Conservation (phyloP, 805 yeast species). For the Barnettozyma botsteinii region DNA sequence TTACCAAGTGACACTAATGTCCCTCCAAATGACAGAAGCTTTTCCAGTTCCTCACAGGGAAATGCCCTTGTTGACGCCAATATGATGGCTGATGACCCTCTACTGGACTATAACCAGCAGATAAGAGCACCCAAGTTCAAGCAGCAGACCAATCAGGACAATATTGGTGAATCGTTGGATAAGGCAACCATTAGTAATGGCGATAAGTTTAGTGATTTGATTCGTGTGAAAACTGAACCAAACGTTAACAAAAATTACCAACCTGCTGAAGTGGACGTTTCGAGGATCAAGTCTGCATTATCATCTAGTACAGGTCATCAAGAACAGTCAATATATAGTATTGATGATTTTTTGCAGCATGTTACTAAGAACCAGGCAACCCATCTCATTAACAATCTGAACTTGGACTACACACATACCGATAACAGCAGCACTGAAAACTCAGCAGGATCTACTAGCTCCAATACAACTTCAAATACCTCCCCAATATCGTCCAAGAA, state of each 20-base stretch:
- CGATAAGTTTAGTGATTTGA: background rate
- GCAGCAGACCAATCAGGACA: constrained; percentile 2
- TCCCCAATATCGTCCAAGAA: constrained; percentile 20
- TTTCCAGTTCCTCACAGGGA: constrained; percentile 1
- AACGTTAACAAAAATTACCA: constrained; percentile 12
- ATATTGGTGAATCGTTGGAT: constrained; percentile 14
- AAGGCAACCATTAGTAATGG: constrained; percentile 3
- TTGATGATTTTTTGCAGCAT: constrained; percentile 10
- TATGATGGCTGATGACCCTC: constrained; percentile 21
- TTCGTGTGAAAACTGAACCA: background rate
- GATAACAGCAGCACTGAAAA: background rate
- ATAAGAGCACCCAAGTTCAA: constrained; percentile 26
- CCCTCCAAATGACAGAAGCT: background rate
- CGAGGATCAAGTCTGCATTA: constrained; percentile 10
- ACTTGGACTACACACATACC: constrained; percentile 7
- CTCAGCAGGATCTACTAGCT: background rate
- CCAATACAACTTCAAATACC: constrained; percentile 5
- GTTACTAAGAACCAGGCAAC: constrained; percentile 1
- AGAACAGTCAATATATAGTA: constrained; percentile 2
- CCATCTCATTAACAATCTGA: constrained; percentile 5
- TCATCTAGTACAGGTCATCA: constrained; percentile 1
- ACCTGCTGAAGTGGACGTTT: constrained; percentile 20
- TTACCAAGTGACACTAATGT: background rate
- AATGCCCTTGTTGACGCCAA: constrained; percentile 7
- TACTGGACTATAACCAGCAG: constrained; percentile 25